A percentile compares a stretch with the other conserved stretches of the same genome.
phyloP scores from a whole-genome alignment of 345 rosid species.

The Bretschneidera sinensis region DNA sequence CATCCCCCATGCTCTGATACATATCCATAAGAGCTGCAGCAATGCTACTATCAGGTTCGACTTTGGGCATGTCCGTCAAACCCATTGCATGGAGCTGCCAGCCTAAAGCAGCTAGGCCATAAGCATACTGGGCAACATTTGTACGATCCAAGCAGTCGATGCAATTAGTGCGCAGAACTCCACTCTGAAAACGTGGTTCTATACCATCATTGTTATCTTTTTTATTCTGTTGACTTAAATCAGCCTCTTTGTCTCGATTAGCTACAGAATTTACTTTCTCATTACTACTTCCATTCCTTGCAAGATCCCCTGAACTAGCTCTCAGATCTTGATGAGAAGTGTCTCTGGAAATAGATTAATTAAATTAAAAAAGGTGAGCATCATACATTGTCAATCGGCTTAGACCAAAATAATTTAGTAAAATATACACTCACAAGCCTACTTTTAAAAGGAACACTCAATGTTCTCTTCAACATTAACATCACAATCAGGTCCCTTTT shows the following conservation, averaged over 20 bases:
- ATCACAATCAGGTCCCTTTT: neutral
- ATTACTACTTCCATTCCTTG: constrained; percentile 52
- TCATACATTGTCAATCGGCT: neutral
- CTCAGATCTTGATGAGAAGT: constrained; percentile 65
- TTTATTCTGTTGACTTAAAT: constrained; percentile 37
- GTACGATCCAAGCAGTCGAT: constrained; percentile 99
- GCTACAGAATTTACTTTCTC: constrained; percentile 46
- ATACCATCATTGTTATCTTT: constrained; percentile 36
- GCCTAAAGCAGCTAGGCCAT: constrained; percentile 93
- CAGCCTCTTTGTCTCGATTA: constrained; percentile 56
- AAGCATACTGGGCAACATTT: constrained; percentile 97
- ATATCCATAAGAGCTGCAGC: constrained; percentile 98
- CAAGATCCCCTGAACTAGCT: constrained; percentile 65
- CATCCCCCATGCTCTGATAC: constrained; percentile 98
- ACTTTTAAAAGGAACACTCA: neutral
- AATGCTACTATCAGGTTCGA: constrained; percentile 82
- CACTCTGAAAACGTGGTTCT: constrained; percentile 72
- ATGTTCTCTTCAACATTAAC: constrained; percentile 13
- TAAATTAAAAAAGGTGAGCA: neutral
- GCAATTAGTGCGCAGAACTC: constrained; percentile 96
- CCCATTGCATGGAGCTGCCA: constrained; percentile 87
- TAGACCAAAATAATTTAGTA: too few species aligned
- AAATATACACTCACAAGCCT: too few species aligned
- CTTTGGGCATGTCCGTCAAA: constrained; percentile 67
- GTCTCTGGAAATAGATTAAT: constrained; percentile 36